Percentiles rank a stretch among this genome's conserved stretches.
phyloP scores from a whole-genome alignment of 306 rosid species.

The Cyclanthera cordifolia region DNA sequence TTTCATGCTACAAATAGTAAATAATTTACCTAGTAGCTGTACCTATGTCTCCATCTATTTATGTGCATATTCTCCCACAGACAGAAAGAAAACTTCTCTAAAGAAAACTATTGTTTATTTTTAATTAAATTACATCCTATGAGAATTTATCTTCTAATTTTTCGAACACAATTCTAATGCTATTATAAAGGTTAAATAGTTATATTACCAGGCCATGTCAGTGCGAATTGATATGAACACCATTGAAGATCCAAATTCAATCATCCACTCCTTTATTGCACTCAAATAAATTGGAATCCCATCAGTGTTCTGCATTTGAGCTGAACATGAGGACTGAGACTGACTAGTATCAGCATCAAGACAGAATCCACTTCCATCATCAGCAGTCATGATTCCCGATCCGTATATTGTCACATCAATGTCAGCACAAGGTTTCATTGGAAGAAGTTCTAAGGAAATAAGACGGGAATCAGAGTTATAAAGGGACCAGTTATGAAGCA shows the following conservation, averaged over 20 bases:
- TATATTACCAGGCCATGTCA: conserved; percentile 76
- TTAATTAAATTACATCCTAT: neutral
- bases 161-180: neutral
- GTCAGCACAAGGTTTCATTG: conserved; percentile 87
- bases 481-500: conserved; percentile 83
- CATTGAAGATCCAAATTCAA: conserved; percentile 87
- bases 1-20: neutral
- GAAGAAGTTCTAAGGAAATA: conserved; percentile 90
- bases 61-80: neutral
- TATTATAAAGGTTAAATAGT: conserved; percentile 14
- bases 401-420: conserved; percentile 88
- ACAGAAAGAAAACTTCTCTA: neutral
- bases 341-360: conserved; percentile 53
- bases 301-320: conserved; percentile 39
- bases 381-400: conserved; percentile 72
- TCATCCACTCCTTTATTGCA: conserved; percentile 94
- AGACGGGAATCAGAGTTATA: conserved; percentile 79
- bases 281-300: conserved; percentile 86
- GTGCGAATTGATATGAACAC: conserved; percentile 78
- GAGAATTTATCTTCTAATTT: neutral
- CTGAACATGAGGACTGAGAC: conserved; percentile 49
- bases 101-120: neutral
- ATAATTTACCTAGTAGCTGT: neutral
- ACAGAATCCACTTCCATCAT: conserved; percentile 79
- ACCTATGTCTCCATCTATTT: neutral